Conservation (phyloP, 257 asterid species). For the Ilex asprella region DNA sequence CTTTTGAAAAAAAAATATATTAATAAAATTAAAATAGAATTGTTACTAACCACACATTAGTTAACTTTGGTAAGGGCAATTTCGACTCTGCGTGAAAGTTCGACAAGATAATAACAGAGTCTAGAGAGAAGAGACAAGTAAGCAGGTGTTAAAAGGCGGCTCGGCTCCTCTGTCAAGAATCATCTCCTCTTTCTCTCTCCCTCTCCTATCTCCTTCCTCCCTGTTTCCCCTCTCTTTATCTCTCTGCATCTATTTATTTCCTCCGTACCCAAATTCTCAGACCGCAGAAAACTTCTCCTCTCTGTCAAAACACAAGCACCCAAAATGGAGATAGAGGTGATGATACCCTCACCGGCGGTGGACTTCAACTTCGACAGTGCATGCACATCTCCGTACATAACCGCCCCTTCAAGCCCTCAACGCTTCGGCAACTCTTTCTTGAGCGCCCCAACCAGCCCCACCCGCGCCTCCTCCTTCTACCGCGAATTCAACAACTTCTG, state of each 20-base stretch:
- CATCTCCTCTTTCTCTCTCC: conserved; percentile 11
- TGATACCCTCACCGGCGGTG: conserved; percentile 23
- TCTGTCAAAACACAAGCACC: not conserved
- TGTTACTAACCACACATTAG: too few relatives aligned
- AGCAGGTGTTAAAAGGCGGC: conserved; percentile 24
- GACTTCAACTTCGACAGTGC: conserved; percentile 54
- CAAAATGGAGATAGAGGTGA: conserved; percentile 34
- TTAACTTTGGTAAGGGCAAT: conserved; percentile 12
- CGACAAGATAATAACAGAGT: conserved; percentile 8
- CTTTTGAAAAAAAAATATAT: too few relatives aligned
- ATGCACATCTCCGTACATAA: conserved; percentile 53
- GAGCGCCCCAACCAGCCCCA: conserved; percentile 68
- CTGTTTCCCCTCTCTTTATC: not conserved
- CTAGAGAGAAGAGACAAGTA: too few relatives aligned
- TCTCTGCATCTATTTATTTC: too few relatives aligned
- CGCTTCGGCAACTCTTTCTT: conserved; percentile 32
- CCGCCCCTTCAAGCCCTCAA: conserved; percentile 66
- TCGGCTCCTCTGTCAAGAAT: not conserved
- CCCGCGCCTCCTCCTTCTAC: conserved; percentile 24
- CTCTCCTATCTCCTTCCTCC: conserved; percentile 8
- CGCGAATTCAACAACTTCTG: conserved; percentile 11
- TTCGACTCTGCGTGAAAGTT: conserved; percentile 24
- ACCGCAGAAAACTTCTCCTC: too few relatives aligned
- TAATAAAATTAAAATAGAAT: too few relatives aligned
- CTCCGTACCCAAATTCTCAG: too few relatives aligned